Evolutionary conservation across 306 rosid genomes (phyloP).

Genomic region (Cucumis melo): DNA sequence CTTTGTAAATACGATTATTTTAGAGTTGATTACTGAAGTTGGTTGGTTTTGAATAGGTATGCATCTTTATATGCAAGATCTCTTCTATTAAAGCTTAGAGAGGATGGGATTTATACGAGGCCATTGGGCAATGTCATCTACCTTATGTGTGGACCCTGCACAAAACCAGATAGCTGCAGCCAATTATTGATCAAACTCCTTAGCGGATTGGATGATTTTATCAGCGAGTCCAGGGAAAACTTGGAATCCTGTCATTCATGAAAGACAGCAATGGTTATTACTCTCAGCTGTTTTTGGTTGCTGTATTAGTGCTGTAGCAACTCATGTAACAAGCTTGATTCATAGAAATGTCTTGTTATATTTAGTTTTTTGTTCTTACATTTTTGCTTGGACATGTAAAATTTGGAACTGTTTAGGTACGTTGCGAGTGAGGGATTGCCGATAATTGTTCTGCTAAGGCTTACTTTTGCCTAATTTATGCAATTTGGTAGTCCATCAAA

Average conservation of each 20-base stretch:
- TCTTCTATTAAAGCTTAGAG: slow-evolving; percentile 59
- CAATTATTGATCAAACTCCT: slow-evolving; percentile 55
- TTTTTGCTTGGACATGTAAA: background rate
- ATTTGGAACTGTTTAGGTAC: background rate
- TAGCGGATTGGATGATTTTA: slow-evolving; percentile 50
- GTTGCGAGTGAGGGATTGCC: too few species aligned
- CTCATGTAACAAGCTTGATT: background rate
- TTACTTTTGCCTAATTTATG: background rate
- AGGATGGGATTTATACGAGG: slow-evolving; percentile 70
- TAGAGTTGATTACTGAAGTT: background rate
- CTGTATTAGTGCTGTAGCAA: background rate
- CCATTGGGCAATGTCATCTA: slow-evolving; percentile 78
- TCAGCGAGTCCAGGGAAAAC: background rate
- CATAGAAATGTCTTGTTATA: background rate
- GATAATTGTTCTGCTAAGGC: too few species aligned
- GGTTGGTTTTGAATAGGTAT: slow-evolving; percentile 37
- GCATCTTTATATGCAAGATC: slow-evolving; percentile 59
- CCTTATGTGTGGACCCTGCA: slow-evolving; percentile 89
- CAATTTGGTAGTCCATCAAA: background rate
- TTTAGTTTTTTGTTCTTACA: background rate
- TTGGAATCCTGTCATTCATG: background rate
- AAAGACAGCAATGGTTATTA: background rate
- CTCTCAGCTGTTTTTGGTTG: background rate
- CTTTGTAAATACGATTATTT: background rate
- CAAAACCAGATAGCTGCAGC: slow-evolving; percentile 53